Conservation (phyloP, 306 rosid species). For the Ormosia semicastrata region DNA sequence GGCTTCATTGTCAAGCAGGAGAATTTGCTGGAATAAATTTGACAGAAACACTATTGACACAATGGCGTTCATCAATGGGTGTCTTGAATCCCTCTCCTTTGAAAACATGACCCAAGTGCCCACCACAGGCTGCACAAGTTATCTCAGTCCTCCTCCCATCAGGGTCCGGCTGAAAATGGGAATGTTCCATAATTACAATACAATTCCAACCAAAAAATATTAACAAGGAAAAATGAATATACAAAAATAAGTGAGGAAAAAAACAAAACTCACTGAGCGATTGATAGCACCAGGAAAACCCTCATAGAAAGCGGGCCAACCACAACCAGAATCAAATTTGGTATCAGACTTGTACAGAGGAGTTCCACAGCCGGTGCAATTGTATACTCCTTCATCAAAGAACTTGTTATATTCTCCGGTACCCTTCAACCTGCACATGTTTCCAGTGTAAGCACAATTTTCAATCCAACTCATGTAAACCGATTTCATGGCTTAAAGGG, state of each 20-base stretch:
- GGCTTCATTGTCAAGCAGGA: conserved; percentile 33
- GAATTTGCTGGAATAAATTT: conserved; percentile 54
- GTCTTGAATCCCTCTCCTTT: conserved; percentile 79
- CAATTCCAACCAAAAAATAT: neutral
- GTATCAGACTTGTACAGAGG: conserved; percentile 79
- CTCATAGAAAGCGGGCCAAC: conserved; percentile 97
- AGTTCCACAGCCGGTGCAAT: conserved; percentile 78
- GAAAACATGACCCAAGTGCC: conserved; percentile 84
- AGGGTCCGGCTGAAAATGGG: conserved; percentile 66
- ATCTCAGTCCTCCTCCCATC: conserved; percentile 93
- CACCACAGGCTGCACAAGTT: conserved; percentile 85
- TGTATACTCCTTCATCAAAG: conserved; percentile 72
- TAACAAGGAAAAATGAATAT: neutral
- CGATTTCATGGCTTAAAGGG: neutral
- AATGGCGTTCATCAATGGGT: conserved; percentile 86
- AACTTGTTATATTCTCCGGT: conserved; percentile 82
- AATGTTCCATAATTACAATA: neutral
- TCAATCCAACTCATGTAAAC: conserved; percentile 2
- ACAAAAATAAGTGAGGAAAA: neutral
- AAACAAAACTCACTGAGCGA: conserved; percentile 52
- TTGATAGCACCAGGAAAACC: conserved; percentile 86
- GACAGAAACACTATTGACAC: conserved; percentile 83
- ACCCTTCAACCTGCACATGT: conserved; percentile 59
- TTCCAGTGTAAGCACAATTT: neutral
- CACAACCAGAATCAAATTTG: conserved; percentile 88